These are phyloP conservation scores for Pachysandra terminalis DNA, from an alignment of 164 flowering plant species.

Conservation along the genomic window DNA sequence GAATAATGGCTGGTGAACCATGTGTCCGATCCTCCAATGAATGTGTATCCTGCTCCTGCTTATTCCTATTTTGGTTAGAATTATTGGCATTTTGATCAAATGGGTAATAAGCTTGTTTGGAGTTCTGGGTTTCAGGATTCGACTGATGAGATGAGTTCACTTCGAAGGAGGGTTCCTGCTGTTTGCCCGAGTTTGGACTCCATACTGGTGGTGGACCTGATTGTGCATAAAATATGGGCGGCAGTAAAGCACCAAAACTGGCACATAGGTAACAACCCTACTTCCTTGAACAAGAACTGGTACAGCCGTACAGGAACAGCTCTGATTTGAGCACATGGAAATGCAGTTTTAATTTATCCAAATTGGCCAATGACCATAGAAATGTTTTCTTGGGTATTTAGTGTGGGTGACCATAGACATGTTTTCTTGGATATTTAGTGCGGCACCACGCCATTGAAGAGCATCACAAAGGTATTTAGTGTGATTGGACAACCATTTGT, in stretches of 20 bases:
- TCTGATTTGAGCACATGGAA: conserved; percentile 29
- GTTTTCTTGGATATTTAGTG: too few relatives aligned
- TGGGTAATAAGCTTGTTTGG: conserved; percentile 16
- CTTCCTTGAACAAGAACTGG: conserved; percentile 40
- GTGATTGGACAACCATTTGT: too few relatives aligned
- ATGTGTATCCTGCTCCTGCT: conserved; percentile 29
- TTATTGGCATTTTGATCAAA: conserved; percentile 24
- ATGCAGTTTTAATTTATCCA: conserved; percentile 25
- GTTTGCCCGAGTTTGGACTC: conserved; percentile 33
- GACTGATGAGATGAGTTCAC: conserved; percentile 28
- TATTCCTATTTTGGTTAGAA: conserved; percentile 19
- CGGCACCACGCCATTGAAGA: too few relatives aligned
- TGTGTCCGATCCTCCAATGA: conserved; percentile 33
- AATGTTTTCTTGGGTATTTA: conserved; percentile 21
- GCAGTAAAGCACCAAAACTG: conserved; percentile 37
- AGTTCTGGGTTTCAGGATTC: conserved; percentile 21
- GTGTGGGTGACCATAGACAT: conserved; percentile 20
- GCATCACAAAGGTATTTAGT: too few relatives aligned
- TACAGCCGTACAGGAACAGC: conserved; percentile 32
- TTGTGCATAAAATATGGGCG: conserved; percentile 38
- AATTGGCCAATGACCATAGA: conserved; percentile 25
- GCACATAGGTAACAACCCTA: conserved; percentile 27
- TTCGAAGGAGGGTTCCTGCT: conserved; percentile 25
- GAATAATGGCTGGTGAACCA: conserved; percentile 44
- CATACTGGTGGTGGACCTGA: conserved; percentile 36